Percentiles rank a stretch among this genome's conserved stretches.
These are phyloP conservation scores for Drechslerella coelobrocha DNA, from an alignment of 2,329 filamentous ascomycete genomes.

Conservation along the genomic window DNA sequence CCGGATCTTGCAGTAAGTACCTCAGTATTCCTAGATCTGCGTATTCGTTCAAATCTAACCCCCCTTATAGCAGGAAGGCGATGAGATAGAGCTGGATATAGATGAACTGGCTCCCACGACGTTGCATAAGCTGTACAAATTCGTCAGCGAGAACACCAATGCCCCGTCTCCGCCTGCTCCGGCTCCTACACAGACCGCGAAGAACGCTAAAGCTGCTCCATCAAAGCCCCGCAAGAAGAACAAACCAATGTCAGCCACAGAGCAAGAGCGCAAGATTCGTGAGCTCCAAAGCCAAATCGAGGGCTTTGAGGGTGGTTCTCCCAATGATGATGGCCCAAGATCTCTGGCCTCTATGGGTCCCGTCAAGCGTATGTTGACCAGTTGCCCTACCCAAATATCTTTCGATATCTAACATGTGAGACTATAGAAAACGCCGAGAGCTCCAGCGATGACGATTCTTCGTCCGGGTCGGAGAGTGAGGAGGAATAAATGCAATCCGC, in stretches of 20 bases:
- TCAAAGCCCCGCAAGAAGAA: constrained; percentile 70
- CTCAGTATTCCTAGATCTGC: not conserved
- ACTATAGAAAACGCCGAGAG: constrained; percentile 32
- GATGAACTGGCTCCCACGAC: constrained; percentile 66
- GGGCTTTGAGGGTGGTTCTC: constrained; percentile 41
- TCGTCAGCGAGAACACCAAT: constrained; percentile 61
- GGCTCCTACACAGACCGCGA: constrained; percentile 54
- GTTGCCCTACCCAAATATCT: not conserved
- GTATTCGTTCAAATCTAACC: constrained; percentile 3
- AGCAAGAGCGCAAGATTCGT: constrained; percentile 73
- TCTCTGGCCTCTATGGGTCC: constrained; percentile 47
- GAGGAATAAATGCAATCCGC: constrained; percentile 52
- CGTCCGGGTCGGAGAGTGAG: constrained; percentile 55
- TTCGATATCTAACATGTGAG: constrained; percentile 21
- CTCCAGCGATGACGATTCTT: constrained; percentile 54
- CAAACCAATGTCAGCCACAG: constrained; percentile 76
- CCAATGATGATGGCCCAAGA: constrained; percentile 40
- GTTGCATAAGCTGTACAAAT: constrained; percentile 65
- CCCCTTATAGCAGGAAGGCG: constrained; percentile 60
- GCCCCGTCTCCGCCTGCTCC: constrained; percentile 53
- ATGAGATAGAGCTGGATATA: constrained; percentile 68
- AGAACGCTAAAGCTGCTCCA: constrained; percentile 62
- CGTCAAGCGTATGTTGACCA: constrained; percentile 36
- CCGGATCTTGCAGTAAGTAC: constrained; percentile 65
- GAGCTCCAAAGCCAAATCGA: constrained; percentile 62